Evolutionary conservation across 129 eudicot species (phyloP), one percentile per base, ranked within the genome.

Genomic region (Pseudognaphalium luteoalbum): DNA sequence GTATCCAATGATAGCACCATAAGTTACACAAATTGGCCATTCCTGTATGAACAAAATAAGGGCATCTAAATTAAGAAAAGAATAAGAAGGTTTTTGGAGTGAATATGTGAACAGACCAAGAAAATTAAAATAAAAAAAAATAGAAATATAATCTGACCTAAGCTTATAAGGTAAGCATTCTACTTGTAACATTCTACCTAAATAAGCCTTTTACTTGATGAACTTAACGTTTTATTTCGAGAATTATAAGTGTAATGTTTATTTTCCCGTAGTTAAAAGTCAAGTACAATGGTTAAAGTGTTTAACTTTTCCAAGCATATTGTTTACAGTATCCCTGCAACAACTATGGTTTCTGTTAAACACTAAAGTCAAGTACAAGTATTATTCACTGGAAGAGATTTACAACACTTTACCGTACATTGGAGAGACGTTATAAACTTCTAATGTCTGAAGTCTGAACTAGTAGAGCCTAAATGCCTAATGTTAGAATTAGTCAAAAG

Each of bases 1-100:
- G 72, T 91, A 91, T 60, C 97, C 97, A 17, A 78, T 73, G 11
- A 87, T 70, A 74, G 91, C 96, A 63, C 97, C 97, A 82, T 85
- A 91, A 29, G 83, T 89, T 68, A 91, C 97, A 78, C 92, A 85
- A 78, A 91, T 80, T 70, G 97, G 97, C 33, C 33, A 25, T 66
- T 91, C 97, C 97, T 91, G 81, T 82, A 75, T 82, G 69, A 28
- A 63, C 37, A 47, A 21, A 74, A 14, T n/a, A 28, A 21, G 15
- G 4, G 16, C 19, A 58, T 35, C 22, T 35, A 20, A 1, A 22
- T 3, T n/a, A 61, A 14, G 33, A 65, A 68, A 65, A 68, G 60
- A 70, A 69, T 2, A 69, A 34, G 19, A 69, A 14, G 9, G 7
- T 61, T 12, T 7, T 10, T 11, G 16, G 62, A 57, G 29, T 19